Evolutionary conservation across 2,329 filamentous ascomycete genomes (phyloP), one percentile per base, ranked within the genome.

Genomic region (Ascochyta rabiei): DNA sequence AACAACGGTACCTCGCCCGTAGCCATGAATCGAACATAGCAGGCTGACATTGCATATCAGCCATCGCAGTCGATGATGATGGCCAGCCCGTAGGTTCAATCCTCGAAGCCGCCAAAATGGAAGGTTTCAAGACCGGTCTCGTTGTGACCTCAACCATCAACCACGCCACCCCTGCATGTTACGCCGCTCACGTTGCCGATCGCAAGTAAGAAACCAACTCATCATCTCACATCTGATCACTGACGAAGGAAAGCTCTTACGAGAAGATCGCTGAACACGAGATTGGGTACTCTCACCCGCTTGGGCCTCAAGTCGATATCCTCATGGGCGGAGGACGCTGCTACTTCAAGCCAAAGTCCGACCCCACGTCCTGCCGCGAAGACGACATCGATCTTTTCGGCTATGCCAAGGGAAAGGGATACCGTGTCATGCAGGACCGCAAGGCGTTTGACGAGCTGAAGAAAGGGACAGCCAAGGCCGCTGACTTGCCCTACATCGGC

Each of bases 141-240:
- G 74, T 78, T n/a, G 76, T 76, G 4, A 77, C 76, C 2, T 75
- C 69, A 7, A 74, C 69, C 28, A 77, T 78, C 60, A 77, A 75
- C 59, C 71, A 77, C 48, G 70, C 65, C 8, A 69, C 65, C 1
- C 66, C 65, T 16, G 66, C 66, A n/a, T 54, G 51, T 21, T 42
- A 44, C 13, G 43, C 45, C 18, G 39, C 33, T 43, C 44, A 53
- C 23, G 41, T 51, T 48, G 57, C 70, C 61, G 44, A 75, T 64
- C 15, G 70, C 62, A 44, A 30, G 30, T 33, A 33, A 33, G 30
- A 10, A 15, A n/a, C 6, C 13, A 15, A n/a, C 7, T 2, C 6
- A n/a, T n/a, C 30, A 3, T 33, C 10, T 10, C 30, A 15, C 13
- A n/a, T 33, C 2, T n/a, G 10, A 10, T 33, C 6, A 6, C 30